Evolutionary conservation across 2,329 filamentous ascomycete genomes (phyloP).

Genomic region (Scedosporium dehoogii): DNA sequence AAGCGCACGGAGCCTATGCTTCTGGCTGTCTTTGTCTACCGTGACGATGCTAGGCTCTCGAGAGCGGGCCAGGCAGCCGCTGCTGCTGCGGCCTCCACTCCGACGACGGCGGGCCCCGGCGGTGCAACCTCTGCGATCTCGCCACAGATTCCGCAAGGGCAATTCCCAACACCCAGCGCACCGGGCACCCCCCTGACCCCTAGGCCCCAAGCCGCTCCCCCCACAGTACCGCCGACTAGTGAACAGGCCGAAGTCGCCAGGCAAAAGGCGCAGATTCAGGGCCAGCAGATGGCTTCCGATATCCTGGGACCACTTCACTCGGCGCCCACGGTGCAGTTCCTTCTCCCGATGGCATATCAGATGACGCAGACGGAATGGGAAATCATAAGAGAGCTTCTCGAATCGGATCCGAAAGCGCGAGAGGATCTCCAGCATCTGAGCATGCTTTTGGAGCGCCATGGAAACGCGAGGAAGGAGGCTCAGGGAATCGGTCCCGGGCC

Average conservation of each 20-base stretch:
- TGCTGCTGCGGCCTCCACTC: neutral
- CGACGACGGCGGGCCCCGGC: neutral
- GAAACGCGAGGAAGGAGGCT: neutral
- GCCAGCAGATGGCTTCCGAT: slow-evolving; percentile 48
- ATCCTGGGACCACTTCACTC: slow-evolving; percentile 54
- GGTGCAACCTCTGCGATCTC: neutral
- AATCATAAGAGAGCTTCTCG: slow-evolving; percentile 60
- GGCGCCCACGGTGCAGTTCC: slow-evolving; percentile 57
- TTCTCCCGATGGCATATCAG: slow-evolving; percentile 57
- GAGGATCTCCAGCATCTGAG: slow-evolving; percentile 51
- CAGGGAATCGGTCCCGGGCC: neutral
- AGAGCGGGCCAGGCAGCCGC: neutral
- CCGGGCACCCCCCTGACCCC: neutral
- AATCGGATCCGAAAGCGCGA: slow-evolving; percentile 53
- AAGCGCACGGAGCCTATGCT: slow-evolving; percentile 66
- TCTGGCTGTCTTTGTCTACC: slow-evolving; percentile 76
- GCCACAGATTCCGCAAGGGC: slow-evolving; percentile 20
- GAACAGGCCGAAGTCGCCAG: neutral
- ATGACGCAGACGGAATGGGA: slow-evolving; percentile 65
- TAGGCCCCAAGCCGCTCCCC: neutral
- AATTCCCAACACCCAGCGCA: slow-evolving; percentile 9
- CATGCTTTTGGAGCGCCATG: slow-evolving; percentile 36
- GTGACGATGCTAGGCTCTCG: slow-evolving; percentile 36
- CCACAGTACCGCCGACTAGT: neutral
- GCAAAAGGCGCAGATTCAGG: slow-evolving; percentile 34